Conservation (phyloP, 2,329 filamentous ascomycete genomes). For the Xylaria sp. region DNA sequence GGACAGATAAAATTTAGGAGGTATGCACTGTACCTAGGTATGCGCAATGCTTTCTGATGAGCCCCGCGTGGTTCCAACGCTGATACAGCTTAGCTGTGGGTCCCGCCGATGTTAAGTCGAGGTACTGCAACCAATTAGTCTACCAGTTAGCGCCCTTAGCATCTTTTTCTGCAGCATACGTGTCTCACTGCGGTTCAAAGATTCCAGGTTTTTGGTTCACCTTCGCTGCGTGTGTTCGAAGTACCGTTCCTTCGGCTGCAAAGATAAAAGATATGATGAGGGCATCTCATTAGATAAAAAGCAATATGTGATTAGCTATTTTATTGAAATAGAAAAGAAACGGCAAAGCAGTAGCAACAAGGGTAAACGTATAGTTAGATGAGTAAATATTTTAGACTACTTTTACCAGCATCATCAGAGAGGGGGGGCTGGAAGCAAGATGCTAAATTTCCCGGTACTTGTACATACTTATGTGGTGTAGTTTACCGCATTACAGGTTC, state of each 20-base stretch:
- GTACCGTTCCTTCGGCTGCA: background rate
- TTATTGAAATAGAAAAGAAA: background rate
- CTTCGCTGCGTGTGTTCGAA: background rate
- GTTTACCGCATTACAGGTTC: background rate
- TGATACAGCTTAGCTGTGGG: constrained; percentile 23
- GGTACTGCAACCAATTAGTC: constrained; percentile 11
- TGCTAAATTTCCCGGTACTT: background rate
- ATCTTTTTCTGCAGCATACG: constrained; percentile 11
- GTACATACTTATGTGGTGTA: no score
- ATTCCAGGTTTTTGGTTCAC: background rate
- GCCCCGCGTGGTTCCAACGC: constrained; percentile 20
- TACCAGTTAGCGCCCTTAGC: constrained; percentile 17
- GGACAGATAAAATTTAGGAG: background rate
- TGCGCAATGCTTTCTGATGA: background rate
- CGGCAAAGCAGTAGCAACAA: background rate
- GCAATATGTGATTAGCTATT: background rate
- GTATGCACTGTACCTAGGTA: background rate
- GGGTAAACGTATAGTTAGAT: background rate
- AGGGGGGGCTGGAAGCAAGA: background rate
- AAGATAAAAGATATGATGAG: background rate
- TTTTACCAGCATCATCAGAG: background rate
- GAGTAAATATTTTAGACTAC: background rate
- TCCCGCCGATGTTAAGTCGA: constrained; percentile 6
- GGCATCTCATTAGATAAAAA: background rate
- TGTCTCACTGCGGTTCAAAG: background rate